phyloP scores from a whole-genome alignment of 1,284 basidiomycete species.

The Ustilago crameri region DNA sequence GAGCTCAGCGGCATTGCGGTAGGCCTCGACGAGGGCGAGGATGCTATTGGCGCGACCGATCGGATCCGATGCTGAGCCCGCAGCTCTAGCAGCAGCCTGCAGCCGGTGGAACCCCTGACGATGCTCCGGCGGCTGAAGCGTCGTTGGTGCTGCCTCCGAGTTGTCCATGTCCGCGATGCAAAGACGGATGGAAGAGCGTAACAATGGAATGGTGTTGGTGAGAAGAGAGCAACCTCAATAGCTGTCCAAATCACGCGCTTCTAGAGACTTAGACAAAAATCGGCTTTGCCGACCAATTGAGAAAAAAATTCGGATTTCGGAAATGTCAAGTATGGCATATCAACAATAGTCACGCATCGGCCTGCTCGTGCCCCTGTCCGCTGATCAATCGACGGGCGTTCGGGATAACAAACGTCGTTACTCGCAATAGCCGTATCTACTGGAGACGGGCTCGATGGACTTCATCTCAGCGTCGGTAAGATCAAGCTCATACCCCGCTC shows the following conservation, averaged over 20 bases:
- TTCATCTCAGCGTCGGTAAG: too few relatives aligned
- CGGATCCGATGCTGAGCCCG: constrained; percentile 22
- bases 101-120: constrained; percentile 32
- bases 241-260: too few relatives aligned
- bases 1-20: constrained; percentile 15
- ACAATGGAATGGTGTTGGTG: neutral
- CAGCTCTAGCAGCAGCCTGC: constrained; percentile 23
- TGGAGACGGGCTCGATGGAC: too few relatives aligned
- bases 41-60: constrained; percentile 18
- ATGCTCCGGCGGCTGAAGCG: constrained; percentile 26
- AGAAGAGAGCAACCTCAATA: constrained; percentile 1
- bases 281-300: too few relatives aligned
- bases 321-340: neutral
- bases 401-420: too few relatives aligned
- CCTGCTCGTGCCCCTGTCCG: too few relatives aligned
- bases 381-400: too few relatives aligned
- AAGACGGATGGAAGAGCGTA: neutral
- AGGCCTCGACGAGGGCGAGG: constrained; percentile 16
- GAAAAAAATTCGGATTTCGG: neutral
- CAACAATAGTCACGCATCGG: too few relatives aligned
- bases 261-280: neutral
- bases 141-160: constrained; percentile 5
- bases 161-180: neutral
- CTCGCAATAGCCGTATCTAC: too few relatives aligned
- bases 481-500: too few relatives aligned